Evolutionary conservation across 23 red algal species (phyloP), one percentile per base, ranked within the genome.

Genomic region (Gracilaria caudata): DNA sequence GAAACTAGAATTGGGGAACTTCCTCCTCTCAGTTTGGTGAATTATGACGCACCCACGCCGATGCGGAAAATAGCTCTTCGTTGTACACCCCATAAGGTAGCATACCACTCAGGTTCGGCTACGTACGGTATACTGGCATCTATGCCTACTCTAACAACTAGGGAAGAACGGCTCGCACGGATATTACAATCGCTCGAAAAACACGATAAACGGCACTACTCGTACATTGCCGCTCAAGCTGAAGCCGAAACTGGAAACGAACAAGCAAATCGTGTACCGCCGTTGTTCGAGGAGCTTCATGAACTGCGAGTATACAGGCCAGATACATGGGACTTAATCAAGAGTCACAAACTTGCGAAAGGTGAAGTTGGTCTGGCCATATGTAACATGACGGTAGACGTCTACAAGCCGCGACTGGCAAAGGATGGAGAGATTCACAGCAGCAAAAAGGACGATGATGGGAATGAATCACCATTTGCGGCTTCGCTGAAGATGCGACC

Each of bases 241-340:
- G 89, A 86, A 39, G 84, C 91, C 72, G 91, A 94, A 64, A 83
- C 80, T 64, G 80, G 68, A 66, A 72, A 86, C 51, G 81, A 92
- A 35, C 51, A 51, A 85, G 72, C 64, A 49, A 75, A 79, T 76
- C 75, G 92, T 38, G 68, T 94, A 13, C 87, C 90, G 3, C 88
- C 94, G 24, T 72, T 96, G 32, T 73, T 87, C 43, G 84, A 79
- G 28, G 94, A 97, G 59, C 73, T 76, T 21, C 87, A 97, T 82
- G 94, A 97, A 38, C 46, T 97, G 12, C 81, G 83, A 45, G 65
- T 93, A 25, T 97, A 97, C 59, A 77, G 94, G 37, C 90, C 89
- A 17, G 94, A 97, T 54, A 88, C 72, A 14, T 97, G 94, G 94
- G 84, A 97, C 29, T 77, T 97, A 33, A 84, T 97, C 45, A 77